Conservation (phyloP, 768 basidiomycete genomes). For the Guyanaporus albipodus region DNA sequence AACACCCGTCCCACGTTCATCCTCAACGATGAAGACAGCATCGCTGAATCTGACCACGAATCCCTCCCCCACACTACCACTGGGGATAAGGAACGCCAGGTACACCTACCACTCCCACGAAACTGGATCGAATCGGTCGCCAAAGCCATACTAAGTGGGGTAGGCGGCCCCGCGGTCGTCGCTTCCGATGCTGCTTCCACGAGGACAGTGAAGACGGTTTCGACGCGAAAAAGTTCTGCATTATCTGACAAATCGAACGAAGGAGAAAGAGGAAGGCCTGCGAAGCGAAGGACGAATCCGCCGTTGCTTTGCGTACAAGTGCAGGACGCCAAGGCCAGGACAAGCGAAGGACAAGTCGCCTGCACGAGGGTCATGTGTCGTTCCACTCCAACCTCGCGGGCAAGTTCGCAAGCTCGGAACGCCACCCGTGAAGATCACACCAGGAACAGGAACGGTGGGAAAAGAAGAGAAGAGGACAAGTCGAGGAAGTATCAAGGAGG, state of each 20-base stretch:
- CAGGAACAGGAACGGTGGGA: slow-evolving; percentile 17
- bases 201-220: slow-evolving; percentile 16
- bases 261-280: slow-evolving; percentile 17
- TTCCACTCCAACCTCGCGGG: slow-evolving; percentile 65
- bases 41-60: slow-evolving; percentile 20
- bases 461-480: slow-evolving; percentile 21
- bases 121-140: slow-evolving; percentile 75
- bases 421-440: slow-evolving; percentile 20
- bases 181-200: slow-evolving; percentile 26
- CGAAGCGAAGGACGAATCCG: slow-evolving; percentile 21
- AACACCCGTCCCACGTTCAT: slow-evolving; percentile 30
- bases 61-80: slow-evolving; percentile 27
- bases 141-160: slow-evolving; percentile 57
- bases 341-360: slow-evolving; percentile 38
- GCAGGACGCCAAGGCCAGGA: slow-evolving; percentile 28
- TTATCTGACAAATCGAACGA: slow-evolving; percentile 26
- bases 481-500: slow-evolving; percentile 22
- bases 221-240: slow-evolving; percentile 23
- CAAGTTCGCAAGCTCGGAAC: slow-evolving; percentile 41
- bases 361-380: slow-evolving; percentile 60
- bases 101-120: slow-evolving; percentile 52
- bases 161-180: slow-evolving; percentile 35
- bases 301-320: slow-evolving; percentile 33
- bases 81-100: slow-evolving; percentile 30
- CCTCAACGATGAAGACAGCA: slow-evolving; percentile 32